A percentile compares a stretch with the other conserved stretches of the same genome.
Evolutionary conservation across 441 rosid species (phyloP).

Genomic region (Corymbia citriodora): DNA sequence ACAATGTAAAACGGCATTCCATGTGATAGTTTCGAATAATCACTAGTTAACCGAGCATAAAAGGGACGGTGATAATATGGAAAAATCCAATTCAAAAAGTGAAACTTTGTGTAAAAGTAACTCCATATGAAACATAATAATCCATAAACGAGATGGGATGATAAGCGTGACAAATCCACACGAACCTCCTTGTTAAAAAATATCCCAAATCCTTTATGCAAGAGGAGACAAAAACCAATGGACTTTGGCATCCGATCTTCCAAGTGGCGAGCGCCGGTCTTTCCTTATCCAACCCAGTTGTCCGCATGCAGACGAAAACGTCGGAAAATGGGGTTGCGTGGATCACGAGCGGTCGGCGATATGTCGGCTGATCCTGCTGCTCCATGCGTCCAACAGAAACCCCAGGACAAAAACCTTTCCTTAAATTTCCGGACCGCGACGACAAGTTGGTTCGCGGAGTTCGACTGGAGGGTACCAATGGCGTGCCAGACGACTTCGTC

Average conservation of each 20-base stretch:
- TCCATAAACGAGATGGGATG: not conserved
- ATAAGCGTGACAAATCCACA: not conserved
- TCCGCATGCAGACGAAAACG: not conserved
- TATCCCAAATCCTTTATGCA: not conserved
- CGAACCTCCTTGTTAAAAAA: not conserved
- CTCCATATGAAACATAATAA: not conserved
- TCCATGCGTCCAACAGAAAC: not conserved
- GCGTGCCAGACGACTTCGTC: not conserved
- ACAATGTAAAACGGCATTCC: not conserved
- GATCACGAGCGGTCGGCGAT: not conserved
- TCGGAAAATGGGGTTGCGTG: not conserved
- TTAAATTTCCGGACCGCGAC: not conserved
- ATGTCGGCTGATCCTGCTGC: not conserved
- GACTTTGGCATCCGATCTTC: not conserved
- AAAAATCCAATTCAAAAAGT: not conserved
- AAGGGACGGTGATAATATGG: fast-evolving
- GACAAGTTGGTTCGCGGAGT: not conserved
- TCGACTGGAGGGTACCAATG: not conserved
- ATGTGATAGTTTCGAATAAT: not conserved
- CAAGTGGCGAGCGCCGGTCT: not conserved
- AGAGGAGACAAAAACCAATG: not conserved
- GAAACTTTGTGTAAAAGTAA: not conserved
- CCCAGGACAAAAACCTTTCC: not conserved
- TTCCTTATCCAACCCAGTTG: not conserved
- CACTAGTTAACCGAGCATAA: not conserved